These are phyloP conservation scores for Paecilomyces dactylethromorphus DNA, from an alignment of 2,329 filamentous ascomycete genomes.

Conservation along the genomic window DNA sequence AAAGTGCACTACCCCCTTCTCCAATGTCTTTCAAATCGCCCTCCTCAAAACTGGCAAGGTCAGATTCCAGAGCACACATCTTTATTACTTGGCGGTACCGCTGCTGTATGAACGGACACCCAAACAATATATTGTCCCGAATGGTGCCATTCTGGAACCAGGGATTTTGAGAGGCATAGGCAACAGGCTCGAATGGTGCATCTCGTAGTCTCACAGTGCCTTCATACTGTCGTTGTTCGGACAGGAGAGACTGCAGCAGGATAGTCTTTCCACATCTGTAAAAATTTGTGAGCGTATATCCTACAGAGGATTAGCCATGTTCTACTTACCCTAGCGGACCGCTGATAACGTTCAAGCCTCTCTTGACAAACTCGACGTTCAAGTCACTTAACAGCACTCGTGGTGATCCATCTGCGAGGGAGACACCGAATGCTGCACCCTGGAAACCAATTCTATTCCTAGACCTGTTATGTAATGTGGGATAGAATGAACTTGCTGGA, in stretches of 20 bases:
- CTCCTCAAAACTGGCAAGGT: conserved; percentile 48
- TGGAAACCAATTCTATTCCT: neutral
- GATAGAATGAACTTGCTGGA: neutral
- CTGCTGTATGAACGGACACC: conserved; percentile 44
- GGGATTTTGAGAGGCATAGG: conserved; percentile 52
- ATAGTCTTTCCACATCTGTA: conserved; percentile 4
- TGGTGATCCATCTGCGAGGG: neutral
- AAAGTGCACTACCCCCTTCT: conserved; percentile 56
- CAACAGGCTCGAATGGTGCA: conserved; percentile 8
- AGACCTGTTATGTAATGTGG: neutral
- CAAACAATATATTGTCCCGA: conserved; percentile 59
- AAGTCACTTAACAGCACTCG: neutral
- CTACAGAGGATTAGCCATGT: neutral
- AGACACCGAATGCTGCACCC: neutral
- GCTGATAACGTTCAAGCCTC: conserved; percentile 4
- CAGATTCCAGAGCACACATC: conserved; percentile 51
- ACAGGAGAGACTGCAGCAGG: conserved; percentile 3
- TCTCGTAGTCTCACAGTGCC: neutral
- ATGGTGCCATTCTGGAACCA: conserved; percentile 61
- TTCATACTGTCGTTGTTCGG: neutral
- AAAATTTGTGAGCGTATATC: neutral
- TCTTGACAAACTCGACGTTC: conserved; percentile 1
- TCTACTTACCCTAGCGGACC: conserved; percentile 5
- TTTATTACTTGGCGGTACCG: conserved; percentile 55
- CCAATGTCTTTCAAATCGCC: conserved; percentile 55